phyloP scores from a whole-genome alignment of 2,329 filamentous ascomycete species.

The Leptosphaerulina australis region DNA sequence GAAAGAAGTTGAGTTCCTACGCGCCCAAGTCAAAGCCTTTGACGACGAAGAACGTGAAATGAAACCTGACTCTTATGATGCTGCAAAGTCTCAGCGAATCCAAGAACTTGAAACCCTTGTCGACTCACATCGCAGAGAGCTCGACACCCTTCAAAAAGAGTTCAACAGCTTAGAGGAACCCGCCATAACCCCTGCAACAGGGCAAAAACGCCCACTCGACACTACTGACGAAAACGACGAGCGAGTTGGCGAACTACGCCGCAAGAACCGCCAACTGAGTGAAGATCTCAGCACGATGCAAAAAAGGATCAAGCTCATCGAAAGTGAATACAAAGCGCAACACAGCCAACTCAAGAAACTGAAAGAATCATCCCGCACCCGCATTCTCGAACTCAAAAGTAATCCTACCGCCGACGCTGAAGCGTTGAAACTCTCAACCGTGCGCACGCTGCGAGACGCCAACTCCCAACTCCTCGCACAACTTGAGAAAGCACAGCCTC shows the following conservation, averaged over 20 bases:
- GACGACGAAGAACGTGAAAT: slow-evolving; percentile 89
- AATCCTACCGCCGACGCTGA: slow-evolving; percentile 90
- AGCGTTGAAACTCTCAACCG: slow-evolving; percentile 79
- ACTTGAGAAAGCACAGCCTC: slow-evolving; percentile 57
- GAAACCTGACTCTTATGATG: slow-evolving; percentile 78
- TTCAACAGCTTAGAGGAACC: slow-evolving; percentile 69
- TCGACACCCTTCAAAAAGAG: slow-evolving; percentile 75
- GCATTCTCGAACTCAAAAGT: slow-evolving; percentile 83
- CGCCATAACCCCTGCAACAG: slow-evolving; percentile 46
- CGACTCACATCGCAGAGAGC: slow-evolving; percentile 82
- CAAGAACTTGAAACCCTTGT: slow-evolving; percentile 84
- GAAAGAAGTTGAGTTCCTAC: slow-evolving; percentile 93
- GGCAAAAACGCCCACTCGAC: slow-evolving; percentile 69
- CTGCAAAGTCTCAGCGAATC: slow-evolving; percentile 74
- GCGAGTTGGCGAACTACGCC: slow-evolving; percentile 79
- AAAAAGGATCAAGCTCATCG: slow-evolving; percentile 71
- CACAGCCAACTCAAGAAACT: slow-evolving; percentile 73
- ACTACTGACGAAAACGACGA: slow-evolving; percentile 63
- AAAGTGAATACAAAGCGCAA: slow-evolving; percentile 75
- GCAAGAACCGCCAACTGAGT: slow-evolving; percentile 86
- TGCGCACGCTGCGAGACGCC: slow-evolving; percentile 78
- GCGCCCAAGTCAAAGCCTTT: slow-evolving; percentile 85
- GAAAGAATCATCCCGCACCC: slow-evolving; percentile 73
- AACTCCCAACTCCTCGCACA: slow-evolving; percentile 82
- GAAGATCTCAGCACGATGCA: slow-evolving; percentile 74